Conservation (phyloP, 2,329 filamentous ascomycete genomes). For the Periconia sp. region DNA sequence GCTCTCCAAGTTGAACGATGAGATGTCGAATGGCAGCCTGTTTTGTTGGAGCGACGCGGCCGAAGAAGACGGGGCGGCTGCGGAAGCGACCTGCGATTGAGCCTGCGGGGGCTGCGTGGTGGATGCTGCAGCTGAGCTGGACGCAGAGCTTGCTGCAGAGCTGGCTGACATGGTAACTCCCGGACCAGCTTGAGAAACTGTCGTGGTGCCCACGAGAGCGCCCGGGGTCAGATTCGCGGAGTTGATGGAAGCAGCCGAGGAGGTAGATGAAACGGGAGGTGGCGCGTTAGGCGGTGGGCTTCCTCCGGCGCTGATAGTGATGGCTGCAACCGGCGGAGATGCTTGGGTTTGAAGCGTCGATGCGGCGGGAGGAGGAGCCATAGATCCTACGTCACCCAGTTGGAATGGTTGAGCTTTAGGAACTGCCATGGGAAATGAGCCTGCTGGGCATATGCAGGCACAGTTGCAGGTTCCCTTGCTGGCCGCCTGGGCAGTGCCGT, state of each 20-base stretch:
- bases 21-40: constrained; percentile 37
- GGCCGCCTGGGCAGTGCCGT: constrained; percentile 7
- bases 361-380: constrained; percentile 4
- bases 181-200: constrained; percentile 19
- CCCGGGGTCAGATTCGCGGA: constrained; percentile 23
- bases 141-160: constrained; percentile 1
- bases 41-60: constrained; percentile 16
- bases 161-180: constrained; percentile 21
- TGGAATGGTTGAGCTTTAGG: constrained; percentile 31
- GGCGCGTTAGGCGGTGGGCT: constrained; percentile 11
- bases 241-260: constrained; percentile 17
- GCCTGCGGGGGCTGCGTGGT: constrained; percentile 8
- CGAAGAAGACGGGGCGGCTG: constrained; percentile 13
- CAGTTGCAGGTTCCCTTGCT: constrained; percentile 27
- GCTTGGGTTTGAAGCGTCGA: constrained; percentile 28
- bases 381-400: constrained; percentile 21
- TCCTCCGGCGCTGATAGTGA: constrained; percentile 26
- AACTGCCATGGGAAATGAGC: constrained; percentile 33
- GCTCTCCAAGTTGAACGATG: constrained; percentile 35
- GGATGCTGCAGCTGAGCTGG: constrained; percentile 5
- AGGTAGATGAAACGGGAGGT: constrained; percentile 10
- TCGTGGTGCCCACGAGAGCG: constrained; percentile 15
- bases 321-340: constrained; percentile 6
- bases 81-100: constrained; percentile 27
- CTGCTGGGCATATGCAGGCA: constrained; percentile 32